Evolutionary conservation across 163 green algal species (phyloP).

Genomic region (Coccomyxa subellipsoidea): DNA sequence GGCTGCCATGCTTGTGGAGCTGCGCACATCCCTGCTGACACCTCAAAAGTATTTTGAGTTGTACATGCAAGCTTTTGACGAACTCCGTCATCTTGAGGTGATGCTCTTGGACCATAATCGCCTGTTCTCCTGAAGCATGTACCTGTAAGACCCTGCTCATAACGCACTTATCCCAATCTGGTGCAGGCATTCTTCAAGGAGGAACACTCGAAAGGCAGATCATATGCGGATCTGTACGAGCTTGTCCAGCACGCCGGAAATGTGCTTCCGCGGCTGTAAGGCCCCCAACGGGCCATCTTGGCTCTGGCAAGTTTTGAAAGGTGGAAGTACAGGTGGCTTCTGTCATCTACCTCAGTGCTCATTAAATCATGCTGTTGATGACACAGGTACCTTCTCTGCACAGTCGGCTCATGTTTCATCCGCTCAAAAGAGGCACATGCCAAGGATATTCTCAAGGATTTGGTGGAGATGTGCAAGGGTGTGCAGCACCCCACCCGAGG

Average conservation of each 20-base stretch:
- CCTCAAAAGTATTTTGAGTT: constrained; percentile 98
- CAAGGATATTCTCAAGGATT: constrained; percentile 77
- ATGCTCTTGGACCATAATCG: background rate
- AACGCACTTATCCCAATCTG: background rate
- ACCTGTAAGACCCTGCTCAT: background rate
- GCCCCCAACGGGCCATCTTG: background rate
- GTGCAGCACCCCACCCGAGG: constrained; percentile 96
- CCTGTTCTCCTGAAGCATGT: background rate
- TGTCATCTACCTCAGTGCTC: background rate
- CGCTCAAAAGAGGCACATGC: constrained; percentile 65
- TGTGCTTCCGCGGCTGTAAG: constrained; percentile 90
- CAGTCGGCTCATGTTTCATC: constrained; percentile 90
- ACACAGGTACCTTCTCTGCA: constrained; percentile 90
- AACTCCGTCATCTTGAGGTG: constrained; percentile 83
- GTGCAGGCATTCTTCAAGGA: constrained; percentile 83
- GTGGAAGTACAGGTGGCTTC: no score
- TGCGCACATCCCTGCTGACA: constrained; percentile 81
- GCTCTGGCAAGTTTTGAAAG: no score
- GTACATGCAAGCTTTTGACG: constrained; percentile 88
- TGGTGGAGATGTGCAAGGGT: constrained; percentile 95
- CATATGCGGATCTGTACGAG: constrained; percentile 86
- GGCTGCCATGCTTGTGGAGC: constrained; percentile 87
- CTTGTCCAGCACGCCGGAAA: constrained; percentile 96
- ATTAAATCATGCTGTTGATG: background rate
- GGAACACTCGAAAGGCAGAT: constrained; percentile 65